A percentile compares a stretch with the other conserved stretches of the same genome.
phyloP scores from a whole-genome alignment of 768 basidiomycete species.

The Pleurotus salmoneostramineus region DNA sequence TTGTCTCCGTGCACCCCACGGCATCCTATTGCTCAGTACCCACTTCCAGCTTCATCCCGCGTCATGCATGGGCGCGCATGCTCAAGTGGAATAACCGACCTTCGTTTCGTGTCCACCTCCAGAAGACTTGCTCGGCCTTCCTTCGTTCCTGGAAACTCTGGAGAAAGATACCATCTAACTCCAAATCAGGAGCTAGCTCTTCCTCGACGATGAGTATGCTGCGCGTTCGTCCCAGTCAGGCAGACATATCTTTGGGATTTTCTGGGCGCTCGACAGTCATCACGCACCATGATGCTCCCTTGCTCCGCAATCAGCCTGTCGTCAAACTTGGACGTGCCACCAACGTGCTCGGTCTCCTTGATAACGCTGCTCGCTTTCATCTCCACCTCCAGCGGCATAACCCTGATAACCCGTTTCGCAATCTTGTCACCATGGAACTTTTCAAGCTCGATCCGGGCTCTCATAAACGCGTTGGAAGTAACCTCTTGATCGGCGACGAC shows the following conservation, averaged over 20 bases:
- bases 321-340: slow-evolving; percentile 31
- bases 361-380: slow-evolving; percentile 57
- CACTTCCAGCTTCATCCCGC: slow-evolving; percentile 25
- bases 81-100: slow-evolving; percentile 48
- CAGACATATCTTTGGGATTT: slow-evolving; percentile 49
- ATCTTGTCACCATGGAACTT: slow-evolving; percentile 50
- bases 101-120: slow-evolving; percentile 52
- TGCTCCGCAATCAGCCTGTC: slow-evolving; percentile 28
- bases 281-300: slow-evolving; percentile 39
- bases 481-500: slow-evolving; percentile 43
- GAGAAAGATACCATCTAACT: slow-evolving; percentile 28
- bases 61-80: slow-evolving; percentile 49
- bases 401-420: slow-evolving; percentile 38
- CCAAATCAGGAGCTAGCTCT: slow-evolving; percentile 24
- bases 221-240: slow-evolving; percentile 38
- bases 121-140: slow-evolving; percentile 42
- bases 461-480: slow-evolving; percentile 38
- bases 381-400: slow-evolving; percentile 54
- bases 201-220: slow-evolving; percentile 39
- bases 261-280: slow-evolving; percentile 29
- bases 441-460: slow-evolving; percentile 42
- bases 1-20: slow-evolving; percentile 50
- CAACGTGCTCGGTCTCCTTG: slow-evolving; percentile 35
- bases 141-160: slow-evolving; percentile 40
- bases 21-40: slow-evolving; percentile 51